Evolutionary conservation across 2,329 filamentous ascomycete species (phyloP).

Genomic region (Ophiostoma himal-ulmi): DNA sequence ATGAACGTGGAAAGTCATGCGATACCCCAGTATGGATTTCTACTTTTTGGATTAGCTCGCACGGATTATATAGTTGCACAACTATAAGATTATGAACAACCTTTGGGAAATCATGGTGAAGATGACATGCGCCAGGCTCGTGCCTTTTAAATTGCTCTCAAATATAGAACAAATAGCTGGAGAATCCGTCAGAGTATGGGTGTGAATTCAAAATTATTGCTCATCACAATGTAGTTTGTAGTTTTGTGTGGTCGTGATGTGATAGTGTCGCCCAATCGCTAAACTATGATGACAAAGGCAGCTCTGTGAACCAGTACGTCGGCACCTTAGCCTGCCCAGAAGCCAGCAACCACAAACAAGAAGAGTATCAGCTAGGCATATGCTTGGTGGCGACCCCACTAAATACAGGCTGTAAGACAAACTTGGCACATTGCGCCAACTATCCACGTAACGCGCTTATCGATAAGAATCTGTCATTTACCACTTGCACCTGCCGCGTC

Average conservation of each 20-base stretch:
- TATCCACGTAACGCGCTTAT: constrained; percentile 11
- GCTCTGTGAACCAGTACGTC: no score
- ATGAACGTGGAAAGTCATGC: constrained; percentile 21
- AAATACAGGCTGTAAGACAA: constrained; percentile 1
- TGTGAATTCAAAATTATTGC: no score
- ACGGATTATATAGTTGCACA: background rate
- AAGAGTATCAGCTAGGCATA: background rate
- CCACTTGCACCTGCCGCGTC: constrained; percentile 8
- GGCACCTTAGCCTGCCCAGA: background rate
- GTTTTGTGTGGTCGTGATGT: background rate
- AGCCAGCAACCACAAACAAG: no score
- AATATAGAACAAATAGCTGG: no score
- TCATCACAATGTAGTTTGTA: no score
- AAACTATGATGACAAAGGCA: background rate
- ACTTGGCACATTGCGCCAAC: constrained; percentile 6
- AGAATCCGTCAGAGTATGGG: no score
- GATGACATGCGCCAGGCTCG: background rate
- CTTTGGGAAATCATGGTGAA: background rate
- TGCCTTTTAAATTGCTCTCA: no score
- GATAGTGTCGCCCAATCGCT: background rate
- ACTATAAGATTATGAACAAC: background rate
- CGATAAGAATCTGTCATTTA: constrained; percentile 17
- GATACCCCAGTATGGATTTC: constrained; percentile 26
- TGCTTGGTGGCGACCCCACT: background rate
- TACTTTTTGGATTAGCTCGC: constrained; percentile 19